Base-by-base conservation (phyloP, 306 rosid species). In the Inga laurina region DNA sequence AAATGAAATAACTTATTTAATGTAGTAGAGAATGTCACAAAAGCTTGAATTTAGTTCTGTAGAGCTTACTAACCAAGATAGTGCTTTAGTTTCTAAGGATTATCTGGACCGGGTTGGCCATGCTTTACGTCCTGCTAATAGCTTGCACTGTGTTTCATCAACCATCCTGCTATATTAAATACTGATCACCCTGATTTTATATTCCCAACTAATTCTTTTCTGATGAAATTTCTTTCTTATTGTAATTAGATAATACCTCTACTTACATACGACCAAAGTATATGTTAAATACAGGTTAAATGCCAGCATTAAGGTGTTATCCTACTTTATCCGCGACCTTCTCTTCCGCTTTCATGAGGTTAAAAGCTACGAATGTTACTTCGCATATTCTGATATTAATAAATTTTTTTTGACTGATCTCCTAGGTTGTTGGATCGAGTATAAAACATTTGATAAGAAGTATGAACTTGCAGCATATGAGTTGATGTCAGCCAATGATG, bases 401-500 rank as follows among this genome's bases (percentile, higher is more conserved):
- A 66, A 46, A 43, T 32, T 80, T 74, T 69, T 64, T 57, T 67
- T 74, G 54, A 77, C 34, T 83, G 76, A 78, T 72, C 82, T 57
- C 71, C 71, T 85, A 95, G 98, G 99, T 84, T 87, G 94, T 85
- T 96, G 99, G 98, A 74, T 93, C 48, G 81, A 78, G 74, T 96
- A 93, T 78, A 89, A 82, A 72, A 88, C 92, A 77, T 69, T 84
- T 5, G 89, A 82, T 39, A 84, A 83, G 81, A 92, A 79, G 91
- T 82, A 85, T 49, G 95, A 93, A 84, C 97, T 96, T 57, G 91
- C 70, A 65, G 98, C 94, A n/a, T 96, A 96, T 77, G 98, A 96
- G 83, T 81, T 96, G 75, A 92, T 90, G 98, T 92, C 99, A 3
- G 99, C 99, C 85, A 90, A 92, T 77, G 98, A 93, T 86, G 99